Evolutionary conservation across 345 rosid species (phyloP).

Genomic region (Kernera saxatilis): DNA sequence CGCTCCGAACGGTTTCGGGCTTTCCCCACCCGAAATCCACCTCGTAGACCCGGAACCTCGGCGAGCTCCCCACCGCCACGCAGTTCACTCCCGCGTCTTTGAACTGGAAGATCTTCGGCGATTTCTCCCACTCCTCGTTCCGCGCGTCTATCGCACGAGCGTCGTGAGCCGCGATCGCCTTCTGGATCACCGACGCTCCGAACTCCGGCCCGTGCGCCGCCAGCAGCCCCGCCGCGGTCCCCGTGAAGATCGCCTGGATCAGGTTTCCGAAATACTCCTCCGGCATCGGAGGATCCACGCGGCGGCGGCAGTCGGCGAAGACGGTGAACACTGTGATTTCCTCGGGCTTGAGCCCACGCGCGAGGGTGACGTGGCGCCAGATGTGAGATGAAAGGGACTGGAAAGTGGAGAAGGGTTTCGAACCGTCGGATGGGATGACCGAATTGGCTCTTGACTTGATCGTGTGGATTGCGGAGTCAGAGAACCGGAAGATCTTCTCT

Average conservation of each 20-base stretch:
- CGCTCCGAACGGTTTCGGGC: conserved; percentile 84
- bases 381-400: conserved; percentile 73
- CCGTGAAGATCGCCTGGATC: conserved; percentile 91
- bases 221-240: conserved; percentile 61
- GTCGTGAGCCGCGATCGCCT: conserved; percentile 61
- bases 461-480: conserved; percentile 56
- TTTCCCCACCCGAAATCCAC: conserved; percentile 92
- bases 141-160: conserved; percentile 62
- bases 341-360: conserved; percentile 72
- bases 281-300: conserved; percentile 81
- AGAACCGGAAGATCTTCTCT: conserved; percentile 69
- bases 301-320: conserved; percentile 79
- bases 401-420: conserved; percentile 82
- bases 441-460: conserved; percentile 67
- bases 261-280: conserved; percentile 81
- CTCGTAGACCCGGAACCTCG: conserved; percentile 82
- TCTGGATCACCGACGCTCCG: conserved; percentile 68
- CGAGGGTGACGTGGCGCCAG: conserved; percentile 86
- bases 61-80: conserved; percentile 91
- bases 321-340: conserved; percentile 79
- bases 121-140: conserved; percentile 72
- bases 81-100: conserved; percentile 91
- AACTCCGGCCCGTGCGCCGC: conserved; percentile 56
- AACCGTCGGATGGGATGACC: conserved; percentile 40
- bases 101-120: conserved; percentile 73